Base-by-base conservation (phyloP, 345 rosid species). In the Physaria fendleri region DNA sequence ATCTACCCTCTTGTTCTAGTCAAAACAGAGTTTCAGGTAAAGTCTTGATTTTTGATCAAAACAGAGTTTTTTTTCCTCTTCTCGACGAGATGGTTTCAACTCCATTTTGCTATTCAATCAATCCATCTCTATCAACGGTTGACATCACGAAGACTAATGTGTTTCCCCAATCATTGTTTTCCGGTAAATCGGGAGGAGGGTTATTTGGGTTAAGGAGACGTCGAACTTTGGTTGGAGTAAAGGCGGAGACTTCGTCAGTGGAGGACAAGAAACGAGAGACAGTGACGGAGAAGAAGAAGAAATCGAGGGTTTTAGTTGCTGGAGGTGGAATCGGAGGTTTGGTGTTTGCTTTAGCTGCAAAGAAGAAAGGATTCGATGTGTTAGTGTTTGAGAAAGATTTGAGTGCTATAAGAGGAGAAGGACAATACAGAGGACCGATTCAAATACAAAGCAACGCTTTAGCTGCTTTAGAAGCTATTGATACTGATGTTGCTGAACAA, bases 391-490 rank as follows among this genome's bases (percentile, higher is more conserved):
- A 93, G 79, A 87, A 62, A 64, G 99, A 93, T 71, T 4, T 81
- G 70, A 93, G 97, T 68, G 96, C 99, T 2, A 53, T 93, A 13
- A 83, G 99, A 76, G 99, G 97, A 38, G 97, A 93, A 71, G 97
- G 99, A 5, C 90, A 93, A 54, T 89, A 87, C 64, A 85, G 99
- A 52, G 99, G 97, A 64, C 97, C 95, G 12, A 93, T 93, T 71
- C 99, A 87, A 77, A 64, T 93, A 35, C 99, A 89, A 69, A 93
- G 97, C 62, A 93, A 89, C 59, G 99, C 97, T 22, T 74, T 93
- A 61, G 99, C 99, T 66, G 99, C 95, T 72, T 74, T 93, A 59
- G 99, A 93, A 66, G 95, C 97, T 4, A 89, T 93, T 65, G 95
- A 89, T 76, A 62, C 69, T 74, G 85, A 74, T 49, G 94, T 89